Evolutionary conservation across 768 basidiomycete genomes (phyloP).

Genomic region (Pleurotus djamor): DNA sequence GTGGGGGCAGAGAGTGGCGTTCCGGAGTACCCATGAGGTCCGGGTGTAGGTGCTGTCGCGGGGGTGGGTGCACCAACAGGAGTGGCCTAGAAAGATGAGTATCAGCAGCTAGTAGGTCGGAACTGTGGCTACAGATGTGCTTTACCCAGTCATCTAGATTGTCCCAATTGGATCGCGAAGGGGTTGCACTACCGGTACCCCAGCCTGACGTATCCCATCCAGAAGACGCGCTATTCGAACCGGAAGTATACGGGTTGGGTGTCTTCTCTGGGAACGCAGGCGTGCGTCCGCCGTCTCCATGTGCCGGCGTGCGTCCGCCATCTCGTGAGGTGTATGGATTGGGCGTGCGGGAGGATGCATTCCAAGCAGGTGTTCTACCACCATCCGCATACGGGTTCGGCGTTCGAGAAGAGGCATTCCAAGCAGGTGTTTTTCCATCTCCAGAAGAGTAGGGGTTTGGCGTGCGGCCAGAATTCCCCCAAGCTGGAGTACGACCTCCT

Average conservation of each 20-base stretch:
- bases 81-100: constrained; percentile 46
- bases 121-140: constrained; percentile 3
- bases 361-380: constrained; percentile 70
- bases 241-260: constrained; percentile 6
- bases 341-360: constrained; percentile 59
- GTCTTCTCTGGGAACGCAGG: neutral
- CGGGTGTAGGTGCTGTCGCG: constrained; percentile 27
- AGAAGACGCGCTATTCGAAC: constrained; percentile 15
- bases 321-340: constrained; percentile 59
- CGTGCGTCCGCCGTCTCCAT: constrained; percentile 11
- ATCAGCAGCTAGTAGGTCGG: constrained; percentile 41
- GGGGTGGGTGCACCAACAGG: constrained; percentile 31
- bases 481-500: constrained; percentile 56
- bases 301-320: constrained; percentile 43
- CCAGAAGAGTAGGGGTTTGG: constrained; percentile 64
- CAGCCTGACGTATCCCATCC: constrained; percentile 11
- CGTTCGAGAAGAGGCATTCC: constrained; percentile 63
- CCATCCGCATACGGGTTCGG: constrained; percentile 67
- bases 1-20: constrained; percentile 28
- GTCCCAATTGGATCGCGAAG: constrained; percentile 21
- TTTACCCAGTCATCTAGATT: constrained; percentile 22
- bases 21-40: constrained; percentile 5
- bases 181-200: constrained; percentile 17
- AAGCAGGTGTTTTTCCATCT: constrained; percentile 61
- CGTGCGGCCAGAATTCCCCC: constrained; percentile 57